These are phyloP conservation scores for Geotrichum aggregatum DNA, from an alignment of 1,139 yeast genomes.

Conservation along the genomic window DNA sequence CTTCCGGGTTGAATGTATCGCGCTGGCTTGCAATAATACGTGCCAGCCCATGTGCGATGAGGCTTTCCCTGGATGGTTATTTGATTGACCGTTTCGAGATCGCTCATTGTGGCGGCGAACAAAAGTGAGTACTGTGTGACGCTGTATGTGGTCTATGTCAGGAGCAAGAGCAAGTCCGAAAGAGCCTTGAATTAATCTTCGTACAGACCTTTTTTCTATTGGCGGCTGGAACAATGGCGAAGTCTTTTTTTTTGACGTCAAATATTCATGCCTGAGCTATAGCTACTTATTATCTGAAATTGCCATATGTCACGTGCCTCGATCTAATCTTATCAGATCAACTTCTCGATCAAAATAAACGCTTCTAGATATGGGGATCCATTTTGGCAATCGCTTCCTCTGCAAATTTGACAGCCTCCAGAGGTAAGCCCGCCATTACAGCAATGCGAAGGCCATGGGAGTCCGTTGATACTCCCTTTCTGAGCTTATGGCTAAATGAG, in stretches of 20 bases:
- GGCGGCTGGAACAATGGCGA: no score
- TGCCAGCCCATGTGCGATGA: constrained; percentile 89
- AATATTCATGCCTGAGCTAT: no score
- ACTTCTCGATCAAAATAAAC: no score
- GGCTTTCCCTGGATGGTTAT: constrained; percentile 17
- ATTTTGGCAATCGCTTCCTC: constrained; percentile 13
- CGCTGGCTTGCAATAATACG: constrained; percentile 72
- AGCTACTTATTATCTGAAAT: no score
- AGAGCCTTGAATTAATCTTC: no score
- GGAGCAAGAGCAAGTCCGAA: no score
- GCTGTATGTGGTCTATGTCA: no score
- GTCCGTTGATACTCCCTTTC: constrained; percentile 66
- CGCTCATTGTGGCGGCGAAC: no score
- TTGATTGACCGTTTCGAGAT: constrained; percentile 39
- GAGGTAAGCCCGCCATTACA: constrained; percentile 59
- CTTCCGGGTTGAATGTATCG: constrained; percentile 71
- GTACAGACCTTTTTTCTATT: no score
- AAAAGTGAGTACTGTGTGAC: no score
- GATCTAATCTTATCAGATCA: background rate
- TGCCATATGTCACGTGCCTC: background rate
- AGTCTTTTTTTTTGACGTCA: no score
- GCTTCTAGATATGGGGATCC: no score
- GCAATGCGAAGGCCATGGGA: constrained; percentile 90
- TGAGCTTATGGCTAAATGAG: constrained; percentile 58
- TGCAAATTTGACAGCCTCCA: constrained; percentile 47